Evolutionary conservation across 257 asterid genomes (phyloP).

Genomic region (Apocynum venetum): DNA sequence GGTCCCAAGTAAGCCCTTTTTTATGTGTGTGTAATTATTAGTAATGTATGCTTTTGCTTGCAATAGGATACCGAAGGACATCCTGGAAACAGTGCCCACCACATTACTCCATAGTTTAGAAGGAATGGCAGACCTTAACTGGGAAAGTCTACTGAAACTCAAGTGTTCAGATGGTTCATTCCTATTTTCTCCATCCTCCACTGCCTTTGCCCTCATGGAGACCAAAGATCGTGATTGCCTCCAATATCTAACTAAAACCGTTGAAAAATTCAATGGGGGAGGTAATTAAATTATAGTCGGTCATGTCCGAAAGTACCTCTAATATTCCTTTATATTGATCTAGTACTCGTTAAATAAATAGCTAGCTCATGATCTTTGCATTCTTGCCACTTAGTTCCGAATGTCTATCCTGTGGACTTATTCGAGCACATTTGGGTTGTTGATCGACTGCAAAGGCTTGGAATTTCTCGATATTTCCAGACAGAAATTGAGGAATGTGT

Average conservation of each 20-base stretch:
- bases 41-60: conserved; percentile 16
- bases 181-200: conserved; percentile 88
- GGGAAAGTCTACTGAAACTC: conserved; percentile 64
- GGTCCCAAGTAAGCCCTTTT: background rate
- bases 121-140: conserved; percentile 67
- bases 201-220: conserved; percentile 77
- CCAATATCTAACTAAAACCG: conserved; percentile 38
- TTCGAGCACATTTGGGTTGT: conserved; percentile 85
- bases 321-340: no score
- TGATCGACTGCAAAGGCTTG: conserved; percentile 72
- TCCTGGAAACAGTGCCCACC: conserved; percentile 69
- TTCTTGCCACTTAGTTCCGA: conserved; percentile 49
- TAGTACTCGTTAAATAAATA: no score
- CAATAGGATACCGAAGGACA: conserved; percentile 73
- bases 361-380: no score
- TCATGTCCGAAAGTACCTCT: no score
- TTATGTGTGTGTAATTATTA: conserved; percentile 19
- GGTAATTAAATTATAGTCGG: conserved; percentile 33
- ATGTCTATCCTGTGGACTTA: conserved; percentile 90
- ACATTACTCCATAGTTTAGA: conserved; percentile 87
- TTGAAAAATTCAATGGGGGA: conserved; percentile 71
- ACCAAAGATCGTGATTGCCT: conserved; percentile 73
- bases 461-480: conserved; percentile 63
- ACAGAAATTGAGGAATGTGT: conserved; percentile 60
- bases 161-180: conserved; percentile 75